Conservation (phyloP, 495 filamentous ascomycete genomes). For the Xylaria sp. region DNA sequence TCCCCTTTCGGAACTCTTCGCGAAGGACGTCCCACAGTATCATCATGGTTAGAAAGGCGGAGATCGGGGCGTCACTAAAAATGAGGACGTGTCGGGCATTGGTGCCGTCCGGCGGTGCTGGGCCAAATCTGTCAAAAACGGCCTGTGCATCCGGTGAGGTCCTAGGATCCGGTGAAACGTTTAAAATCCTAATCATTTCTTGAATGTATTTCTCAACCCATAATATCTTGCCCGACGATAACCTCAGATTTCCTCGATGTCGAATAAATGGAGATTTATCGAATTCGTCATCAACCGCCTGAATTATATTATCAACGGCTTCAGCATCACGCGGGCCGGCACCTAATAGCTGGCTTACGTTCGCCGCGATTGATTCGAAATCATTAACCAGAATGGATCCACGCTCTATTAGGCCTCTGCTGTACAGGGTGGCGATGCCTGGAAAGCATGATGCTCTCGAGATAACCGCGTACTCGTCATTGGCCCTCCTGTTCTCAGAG, state of each 20-base stretch:
- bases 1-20: background rate
- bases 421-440: background rate
- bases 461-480: background rate
- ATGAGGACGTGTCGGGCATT: background rate
- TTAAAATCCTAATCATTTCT: background rate
- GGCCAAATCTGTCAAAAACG: background rate
- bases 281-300: background rate
- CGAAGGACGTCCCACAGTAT: background rate
- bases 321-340: background rate
- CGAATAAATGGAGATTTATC: background rate
- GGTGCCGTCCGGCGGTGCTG: background rate
- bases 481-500: too few relatives aligned
- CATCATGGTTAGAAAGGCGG: conserved; percentile 1
- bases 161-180: too few relatives aligned
- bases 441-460: conserved; percentile 7
- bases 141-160: background rate
- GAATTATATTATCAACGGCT: background rate
- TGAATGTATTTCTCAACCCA: background rate
- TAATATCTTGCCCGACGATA: background rate
- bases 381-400: background rate
- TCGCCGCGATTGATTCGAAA: background rate
- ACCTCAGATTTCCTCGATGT: background rate
- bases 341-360: background rate
- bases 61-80: background rate
- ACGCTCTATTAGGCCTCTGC: too few relatives aligned